Percentiles rank a stretch among this genome's conserved stretches.
phyloP scores from a whole-genome alignment of 176 grass and related monocot species.

The Microstegium vimineum region DNA sequence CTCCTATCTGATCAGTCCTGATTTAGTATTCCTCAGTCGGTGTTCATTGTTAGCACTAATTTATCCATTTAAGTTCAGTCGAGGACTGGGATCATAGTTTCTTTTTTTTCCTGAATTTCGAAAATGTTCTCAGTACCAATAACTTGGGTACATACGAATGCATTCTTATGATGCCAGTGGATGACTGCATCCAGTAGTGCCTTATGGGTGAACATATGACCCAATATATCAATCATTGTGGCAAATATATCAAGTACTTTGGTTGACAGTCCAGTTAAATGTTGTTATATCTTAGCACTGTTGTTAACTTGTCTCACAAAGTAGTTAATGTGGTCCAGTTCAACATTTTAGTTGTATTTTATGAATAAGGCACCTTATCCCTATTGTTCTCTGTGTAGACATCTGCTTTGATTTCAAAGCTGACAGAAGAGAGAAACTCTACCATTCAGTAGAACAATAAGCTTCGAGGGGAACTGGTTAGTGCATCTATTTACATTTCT shows the following conservation, averaged over 20 bases:
- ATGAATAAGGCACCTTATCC: neutral
- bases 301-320: neutral
- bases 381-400: slow-evolving; percentile 35
- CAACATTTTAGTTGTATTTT: slow-evolving; percentile 2
- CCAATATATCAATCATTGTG: too few relatives aligned
- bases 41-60: neutral
- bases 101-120: neutral
- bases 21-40: neutral
- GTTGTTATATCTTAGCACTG: neutral
- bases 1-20: neutral
- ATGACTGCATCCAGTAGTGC: neutral
- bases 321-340: slow-evolving; percentile 6
- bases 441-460: slow-evolving; percentile 73
- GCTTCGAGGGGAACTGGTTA: slow-evolving; percentile 74
- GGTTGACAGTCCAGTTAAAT: too few relatives aligned
- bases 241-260: too few relatives aligned
- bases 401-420: slow-evolving; percentile 54
- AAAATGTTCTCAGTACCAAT: neutral
- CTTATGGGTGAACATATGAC: neutral
- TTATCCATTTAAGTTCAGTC: neutral
- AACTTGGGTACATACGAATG: neutral
- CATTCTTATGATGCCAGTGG: neutral
- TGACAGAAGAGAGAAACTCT: slow-evolving; percentile 71
- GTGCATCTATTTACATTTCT: slow-evolving; percentile 9
- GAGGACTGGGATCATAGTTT: neutral